Base-by-base conservation (phyloP, 148 eudicot genomes). In the Rhododendron griersonianum region DNA sequence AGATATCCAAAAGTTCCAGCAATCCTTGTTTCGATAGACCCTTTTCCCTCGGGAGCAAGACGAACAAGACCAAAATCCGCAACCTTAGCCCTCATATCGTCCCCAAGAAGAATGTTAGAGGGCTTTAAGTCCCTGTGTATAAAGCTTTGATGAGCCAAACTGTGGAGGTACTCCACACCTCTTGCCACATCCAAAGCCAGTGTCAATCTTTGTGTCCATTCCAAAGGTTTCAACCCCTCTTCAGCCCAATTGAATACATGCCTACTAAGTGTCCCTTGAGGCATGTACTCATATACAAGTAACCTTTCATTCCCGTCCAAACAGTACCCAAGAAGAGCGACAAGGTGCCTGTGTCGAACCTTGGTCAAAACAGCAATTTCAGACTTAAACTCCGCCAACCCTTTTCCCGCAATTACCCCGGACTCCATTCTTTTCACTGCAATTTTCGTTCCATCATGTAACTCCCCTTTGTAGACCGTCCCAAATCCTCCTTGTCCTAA, bases 1-100 rank as follows among this genome's bases (percentile, higher is more conserved):
- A 96, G 88, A 90, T 96, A 96, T 50, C 99, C 99, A 33, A 95
- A 95, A 1, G 99, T 96, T 78, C 99, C 99, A 78, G 99, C 99
- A 88, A 96, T 94, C 85, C 99, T 91, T 11, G 99, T 96, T 77
- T 94, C 95, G 51, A 96, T 89, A 1, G 98, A 95, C 81, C 91
- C 96, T 88, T 96, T 95, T 5, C 99, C 99, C 88, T 96, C 99
- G 2, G 98, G 98, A 71, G 98, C 98, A 87, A 95, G 95, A 83
- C 98, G 95, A 41, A 95, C 99, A 25, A 96, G 96, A 65, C 99
- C 99, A 84, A 96, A 96, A 89, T 96, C 99, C 3, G 96, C 93
- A 81, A 96, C 99, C 86, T 95, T 96, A 6, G 99, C 99, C 84
- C 99, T 90, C 98, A 96, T 93, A 91, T 96, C 99, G 88, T 95